Percentiles rank a stretch among this genome's conserved stretches.
These are phyloP conservation scores for Xylaria palmicola DNA, from an alignment of 495 filamentous ascomycete genomes.

Conservation along the genomic window DNA sequence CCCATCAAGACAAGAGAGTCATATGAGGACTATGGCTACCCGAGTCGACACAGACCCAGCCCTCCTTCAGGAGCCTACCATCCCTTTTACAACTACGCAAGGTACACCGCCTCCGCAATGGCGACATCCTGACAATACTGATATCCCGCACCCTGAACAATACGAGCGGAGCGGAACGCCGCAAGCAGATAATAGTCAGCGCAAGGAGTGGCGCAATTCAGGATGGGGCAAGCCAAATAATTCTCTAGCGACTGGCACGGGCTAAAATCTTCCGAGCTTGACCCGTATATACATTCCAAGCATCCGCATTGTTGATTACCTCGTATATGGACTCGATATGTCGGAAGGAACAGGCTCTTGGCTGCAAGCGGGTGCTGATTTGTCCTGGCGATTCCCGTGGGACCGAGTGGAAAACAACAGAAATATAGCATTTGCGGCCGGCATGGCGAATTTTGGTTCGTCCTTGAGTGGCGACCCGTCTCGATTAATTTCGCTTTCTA, in stretches of 20 bases:
- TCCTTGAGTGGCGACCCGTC: neutral
- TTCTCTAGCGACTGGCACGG: constrained; percentile 32
- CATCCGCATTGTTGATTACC: constrained; percentile 11
- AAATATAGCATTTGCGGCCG: constrained; percentile 13
- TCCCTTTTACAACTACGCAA: constrained; percentile 37
- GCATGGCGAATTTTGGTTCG: constrained; percentile 12
- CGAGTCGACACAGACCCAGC: constrained; percentile 76
- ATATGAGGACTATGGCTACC: constrained; percentile 44
- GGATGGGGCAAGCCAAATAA: constrained; percentile 46
- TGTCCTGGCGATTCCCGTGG: neutral
- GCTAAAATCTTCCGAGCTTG: constrained; percentile 12
- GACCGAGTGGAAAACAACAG: neutral
- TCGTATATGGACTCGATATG: constrained; percentile 11
- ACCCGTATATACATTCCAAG: constrained; percentile 16
- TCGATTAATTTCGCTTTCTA: constrained; percentile 5
- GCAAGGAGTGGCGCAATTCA: constrained; percentile 54
- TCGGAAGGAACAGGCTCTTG: constrained; percentile 2
- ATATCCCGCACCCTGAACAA: constrained; percentile 35
- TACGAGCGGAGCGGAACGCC: constrained; percentile 37
- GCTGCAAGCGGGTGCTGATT: neutral
- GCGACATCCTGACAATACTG: constrained; percentile 38
- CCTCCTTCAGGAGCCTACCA: constrained; percentile 62
- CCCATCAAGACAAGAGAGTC: constrained; percentile 45
- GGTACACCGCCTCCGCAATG: constrained; percentile 47
- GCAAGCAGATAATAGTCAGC: constrained; percentile 35